A percentile compares a stretch with the other conserved stretches of the same genome.
Conservation (phyloP, 768 basidiomycete genomes). For the Suillus americanus region DNA sequence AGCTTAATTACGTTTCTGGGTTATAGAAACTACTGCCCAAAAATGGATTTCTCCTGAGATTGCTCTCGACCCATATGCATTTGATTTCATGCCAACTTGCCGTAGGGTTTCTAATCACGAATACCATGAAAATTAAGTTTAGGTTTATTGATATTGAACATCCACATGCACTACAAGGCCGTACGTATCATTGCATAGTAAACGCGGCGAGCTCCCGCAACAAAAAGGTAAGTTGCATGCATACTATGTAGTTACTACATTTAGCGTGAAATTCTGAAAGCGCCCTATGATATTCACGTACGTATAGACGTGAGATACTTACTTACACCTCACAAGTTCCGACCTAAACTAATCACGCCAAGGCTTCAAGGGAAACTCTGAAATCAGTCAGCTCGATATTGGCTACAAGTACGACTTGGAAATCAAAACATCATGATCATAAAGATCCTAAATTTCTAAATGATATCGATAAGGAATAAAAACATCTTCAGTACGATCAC, state of each 20-base stretch:
- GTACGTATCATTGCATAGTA: neutral
- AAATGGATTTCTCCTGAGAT: no score
- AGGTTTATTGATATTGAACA: neutral
- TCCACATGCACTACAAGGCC: neutral
- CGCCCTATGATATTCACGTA: neutral
- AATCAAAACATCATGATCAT: conserved; percentile 2
- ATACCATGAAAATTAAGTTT: neutral
- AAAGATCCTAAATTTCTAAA: neutral
- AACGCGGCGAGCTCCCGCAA: neutral
- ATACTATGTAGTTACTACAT: neutral
- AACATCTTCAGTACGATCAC: neutral
- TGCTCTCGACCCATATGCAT: no score
- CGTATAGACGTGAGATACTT: neutral
- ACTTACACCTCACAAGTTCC: neutral
- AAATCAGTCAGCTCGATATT: neutral
- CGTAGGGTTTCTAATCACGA: neutral
- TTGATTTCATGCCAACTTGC: neutral
- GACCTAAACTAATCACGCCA: neutral
- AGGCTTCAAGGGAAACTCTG: no score
- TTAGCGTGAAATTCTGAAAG: neutral
- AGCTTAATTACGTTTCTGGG: no score
- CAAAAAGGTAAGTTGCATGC: neutral
- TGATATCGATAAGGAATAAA: conserved; percentile 5
- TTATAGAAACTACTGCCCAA: no score
- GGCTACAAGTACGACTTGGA: conserved; percentile 2